Percentiles rank a stretch among this genome's conserved stretches.
phyloP scores from a whole-genome alignment of 208 protist genomes.

The Trypanosoma cruzi region DNA sequence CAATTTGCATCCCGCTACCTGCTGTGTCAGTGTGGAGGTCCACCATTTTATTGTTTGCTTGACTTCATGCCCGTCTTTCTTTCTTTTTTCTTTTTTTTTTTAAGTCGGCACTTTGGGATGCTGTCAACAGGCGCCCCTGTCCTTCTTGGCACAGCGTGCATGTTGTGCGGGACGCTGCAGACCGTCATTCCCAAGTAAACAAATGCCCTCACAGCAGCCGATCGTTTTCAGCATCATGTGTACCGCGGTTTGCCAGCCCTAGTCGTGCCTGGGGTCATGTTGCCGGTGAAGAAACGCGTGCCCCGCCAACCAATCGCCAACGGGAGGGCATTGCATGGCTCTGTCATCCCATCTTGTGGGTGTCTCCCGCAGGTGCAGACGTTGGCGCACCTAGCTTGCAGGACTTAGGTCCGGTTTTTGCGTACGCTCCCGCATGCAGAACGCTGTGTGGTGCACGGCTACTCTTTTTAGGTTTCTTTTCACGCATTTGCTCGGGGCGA shows the following conservation, averaged over 20 bases:
- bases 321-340: constrained; percentile 47
- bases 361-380: constrained; percentile 72
- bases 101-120: neutral
- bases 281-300: constrained; percentile 31
- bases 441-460: constrained; percentile 93
- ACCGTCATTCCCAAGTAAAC: constrained; percentile 62
- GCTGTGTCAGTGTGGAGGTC: neutral
- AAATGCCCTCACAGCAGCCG: constrained; percentile 37
- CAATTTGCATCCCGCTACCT: neutral
- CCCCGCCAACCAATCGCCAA: constrained; percentile 22
- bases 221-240: constrained; percentile 78
- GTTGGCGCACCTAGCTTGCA: constrained; percentile 86
- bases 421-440: constrained; percentile 91
- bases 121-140: neutral
- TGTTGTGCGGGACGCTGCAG: constrained; percentile 61
- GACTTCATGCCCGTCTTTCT: neutral
- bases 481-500: constrained; percentile 77
- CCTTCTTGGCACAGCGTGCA: constrained; percentile 36
- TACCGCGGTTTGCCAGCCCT: constrained; percentile 68
- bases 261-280: constrained; percentile 37
- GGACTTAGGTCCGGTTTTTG: constrained; percentile 87
- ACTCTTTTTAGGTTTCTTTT: constrained; percentile 87
- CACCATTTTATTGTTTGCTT: too few species aligned
- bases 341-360: constrained; percentile 61
- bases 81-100: neutral